Evolutionary conservation across 768 basidiomycete species (phyloP), one percentile per base, ranked within the genome.

Genomic region (Phylloporus sp.): DNA sequence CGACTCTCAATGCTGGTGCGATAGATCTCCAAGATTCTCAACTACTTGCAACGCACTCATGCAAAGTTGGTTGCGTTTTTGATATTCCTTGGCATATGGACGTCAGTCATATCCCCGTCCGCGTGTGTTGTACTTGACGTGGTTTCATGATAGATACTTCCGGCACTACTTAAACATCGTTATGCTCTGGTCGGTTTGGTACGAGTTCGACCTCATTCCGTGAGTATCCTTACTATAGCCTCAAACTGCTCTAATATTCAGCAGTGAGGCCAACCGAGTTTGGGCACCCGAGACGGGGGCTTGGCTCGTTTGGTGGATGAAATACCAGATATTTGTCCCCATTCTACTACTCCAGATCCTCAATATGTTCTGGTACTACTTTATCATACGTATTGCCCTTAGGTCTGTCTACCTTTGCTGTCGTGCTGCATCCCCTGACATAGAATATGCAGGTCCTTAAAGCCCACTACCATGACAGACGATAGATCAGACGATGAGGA

Each of bases 311-410:
- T 63, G 70, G 63, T 97, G 92, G 90, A 85, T 95, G 80, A 80
- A 76, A 60, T 85, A 81, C 60, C 91, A 93, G 58, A 80, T 95
- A 46, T 90, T 95, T 59, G 54, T 70, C 0, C 87, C 93, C 0
- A 71, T 98, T 50, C 55, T 82, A 6, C 71, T 91, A 0, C 76
- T 99, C 15, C 91, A 94, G 65, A 59, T 81, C 35, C 76, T 99
- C 60, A 97, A 97, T 65, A 53, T 95, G 23, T 97, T 97, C 76
- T 97, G 95, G 95, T 95, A 90, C 68, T 83, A 76, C 70, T 75
- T 93, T 24, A 93, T 97, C 67, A 69, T 80, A 66, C 83, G 91
- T 48, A 86, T 95, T 46, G 74, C 87, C 15, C 68, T 78, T 44
- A 78, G 88, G 91, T 92, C 56, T 39, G 84, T 73, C 39, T 12